phyloP scores from a whole-genome alignment of 768 basidiomycete genomes.

The Agaricus bisporus region DNA sequence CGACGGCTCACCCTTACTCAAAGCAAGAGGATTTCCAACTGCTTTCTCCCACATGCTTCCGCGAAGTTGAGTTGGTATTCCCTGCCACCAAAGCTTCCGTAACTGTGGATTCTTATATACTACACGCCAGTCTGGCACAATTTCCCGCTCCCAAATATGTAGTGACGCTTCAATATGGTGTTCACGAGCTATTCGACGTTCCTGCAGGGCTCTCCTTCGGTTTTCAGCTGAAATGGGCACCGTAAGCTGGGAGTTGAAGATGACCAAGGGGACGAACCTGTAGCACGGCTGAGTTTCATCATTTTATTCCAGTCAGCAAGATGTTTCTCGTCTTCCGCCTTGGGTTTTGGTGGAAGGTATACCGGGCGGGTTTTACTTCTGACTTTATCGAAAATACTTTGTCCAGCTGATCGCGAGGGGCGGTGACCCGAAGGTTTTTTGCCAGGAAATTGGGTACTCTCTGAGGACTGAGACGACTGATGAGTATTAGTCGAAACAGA shows the following conservation, averaged over 20 bases:
- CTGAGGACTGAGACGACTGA: conserved; percentile 13
- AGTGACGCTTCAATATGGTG: conserved; percentile 64
- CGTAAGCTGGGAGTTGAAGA: not conserved
- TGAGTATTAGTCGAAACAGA: conserved; percentile 11
- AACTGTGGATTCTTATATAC: conserved; percentile 61
- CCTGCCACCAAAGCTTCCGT: conserved; percentile 80
- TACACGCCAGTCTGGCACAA: conserved; percentile 78
- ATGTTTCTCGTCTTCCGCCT: conserved; percentile 76
- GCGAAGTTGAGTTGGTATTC: conserved; percentile 78
- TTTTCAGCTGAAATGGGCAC: conserved; percentile 52
- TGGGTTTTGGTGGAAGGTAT: conserved; percentile 79
- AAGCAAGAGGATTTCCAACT: conserved; percentile 76
- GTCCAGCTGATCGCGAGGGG: conserved; percentile 51
- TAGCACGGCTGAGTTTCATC: conserved; percentile 74
- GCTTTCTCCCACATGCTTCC: conserved; percentile 80
- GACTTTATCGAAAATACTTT: conserved; percentile 71
- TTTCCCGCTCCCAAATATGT: conserved; percentile 69
- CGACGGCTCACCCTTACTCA: conserved; percentile 64
- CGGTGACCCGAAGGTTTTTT: conserved; percentile 32
- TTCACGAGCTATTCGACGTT: conserved; percentile 60
- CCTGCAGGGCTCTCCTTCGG: conserved; percentile 54
- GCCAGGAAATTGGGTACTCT: conserved; percentile 8
- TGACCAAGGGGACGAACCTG: conserved; percentile 45
- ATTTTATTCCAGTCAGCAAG: conserved; percentile 82
- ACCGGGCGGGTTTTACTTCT: conserved; percentile 79